These are phyloP conservation scores for Pharnaceum exiguum DNA, from an alignment of 148 eudicot genomes.

Conservation along the genomic window DNA sequence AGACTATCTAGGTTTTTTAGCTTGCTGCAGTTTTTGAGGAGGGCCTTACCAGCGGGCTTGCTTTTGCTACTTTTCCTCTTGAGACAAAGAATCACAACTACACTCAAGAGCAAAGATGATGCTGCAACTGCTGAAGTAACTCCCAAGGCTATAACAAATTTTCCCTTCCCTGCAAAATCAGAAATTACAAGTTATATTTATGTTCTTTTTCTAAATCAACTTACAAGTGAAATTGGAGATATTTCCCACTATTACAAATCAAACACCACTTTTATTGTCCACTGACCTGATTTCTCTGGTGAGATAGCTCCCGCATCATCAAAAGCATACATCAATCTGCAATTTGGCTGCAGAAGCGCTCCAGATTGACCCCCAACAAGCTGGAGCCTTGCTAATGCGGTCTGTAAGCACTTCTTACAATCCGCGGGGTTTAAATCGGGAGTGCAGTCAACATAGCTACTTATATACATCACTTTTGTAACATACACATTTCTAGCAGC, in stretches of 20 bases:
- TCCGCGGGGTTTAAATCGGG: slow-evolving; percentile 13
- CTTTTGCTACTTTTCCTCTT: slow-evolving; percentile 2
- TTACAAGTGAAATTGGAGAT: no score
- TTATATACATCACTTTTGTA: neutral
- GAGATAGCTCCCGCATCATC: neutral
- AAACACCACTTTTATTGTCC: neutral
- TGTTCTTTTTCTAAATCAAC: no score
- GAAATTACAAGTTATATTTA: neutral
- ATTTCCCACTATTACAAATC: no score
- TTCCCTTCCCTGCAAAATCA: slow-evolving; percentile 5
- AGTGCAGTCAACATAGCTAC: slow-evolving; percentile 17
- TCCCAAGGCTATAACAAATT: slow-evolving; percentile 5
- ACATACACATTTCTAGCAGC: no score
- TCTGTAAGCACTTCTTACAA: slow-evolving; percentile 20
- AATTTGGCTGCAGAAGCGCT: slow-evolving; percentile 16
- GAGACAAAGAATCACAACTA: slow-evolving; percentile 5
- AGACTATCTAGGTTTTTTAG: no score
- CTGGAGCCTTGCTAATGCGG: slow-evolving; percentile 15
- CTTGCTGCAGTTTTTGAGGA: no score
- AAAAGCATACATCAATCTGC: slow-evolving; percentile 10
- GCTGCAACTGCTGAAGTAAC: slow-evolving; percentile 19
- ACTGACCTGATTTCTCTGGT: neutral
- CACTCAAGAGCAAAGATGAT: slow-evolving; percentile 14
- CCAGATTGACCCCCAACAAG: slow-evolving; percentile 4
- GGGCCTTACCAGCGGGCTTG: slow-evolving; percentile 14